Percentiles rank a stretch among this genome's conserved stretches.
phyloP scores from a whole-genome alignment of 306 rosid species.

The Trichosanthes truncata region DNA sequence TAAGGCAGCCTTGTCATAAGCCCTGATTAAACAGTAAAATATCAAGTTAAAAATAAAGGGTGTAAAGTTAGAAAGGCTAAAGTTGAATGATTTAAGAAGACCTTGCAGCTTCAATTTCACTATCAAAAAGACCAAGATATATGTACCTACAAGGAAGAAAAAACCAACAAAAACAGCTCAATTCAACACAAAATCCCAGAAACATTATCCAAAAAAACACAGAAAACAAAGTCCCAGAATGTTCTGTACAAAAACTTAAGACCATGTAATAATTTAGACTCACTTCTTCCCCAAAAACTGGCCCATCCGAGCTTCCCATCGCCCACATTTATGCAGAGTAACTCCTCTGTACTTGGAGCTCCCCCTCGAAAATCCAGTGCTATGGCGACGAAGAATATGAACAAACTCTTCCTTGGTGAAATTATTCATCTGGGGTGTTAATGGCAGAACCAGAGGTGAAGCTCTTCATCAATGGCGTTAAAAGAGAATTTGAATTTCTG shows the following conservation, averaged over 20 bases:
- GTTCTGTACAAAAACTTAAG: neutral
- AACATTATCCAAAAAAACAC: neutral
- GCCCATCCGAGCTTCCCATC: slow-evolving; percentile 99
- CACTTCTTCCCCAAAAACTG: slow-evolving; percentile 92
- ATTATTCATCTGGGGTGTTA: slow-evolving; percentile 51
- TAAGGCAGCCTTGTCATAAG: slow-evolving; percentile 90
- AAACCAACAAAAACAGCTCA: slow-evolving; percentile 19
- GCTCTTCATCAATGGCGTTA: slow-evolving; percentile 1
- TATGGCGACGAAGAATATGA: slow-evolving; percentile 82
- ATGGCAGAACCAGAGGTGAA: slow-evolving; percentile 3
- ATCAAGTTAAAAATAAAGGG: neutral
- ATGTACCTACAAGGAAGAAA: slow-evolving; percentile 49
- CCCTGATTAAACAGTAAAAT: slow-evolving; percentile 39
- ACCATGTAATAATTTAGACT: slow-evolving; percentile 13
- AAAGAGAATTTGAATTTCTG: neutral
- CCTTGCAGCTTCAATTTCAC: slow-evolving; percentile 98
- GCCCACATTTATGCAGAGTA: slow-evolving; percentile 89
- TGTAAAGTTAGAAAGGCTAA: neutral
- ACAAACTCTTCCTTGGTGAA: slow-evolving; percentile 85
- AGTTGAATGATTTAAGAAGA: slow-evolving; percentile 14
- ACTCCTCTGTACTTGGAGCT: slow-evolving; percentile 92
- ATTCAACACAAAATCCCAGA: neutral
- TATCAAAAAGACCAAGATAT: slow-evolving; percentile 91
- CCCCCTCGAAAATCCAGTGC: slow-evolving; percentile 90
- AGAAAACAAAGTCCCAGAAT: neutral